Conservation (phyloP, 306 rosid species). For the cucumber (Cucumis sativus) region Cucumber_9930_V3 NC_026657.2:29945001-29945500, state of each 20-base stretch:
- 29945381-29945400: not conserved
- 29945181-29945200: not conserved
- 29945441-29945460: not conserved
- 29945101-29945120: not conserved
- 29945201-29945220: not conserved
- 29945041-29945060: conserved; percentile 99
- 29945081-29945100: not conserved
- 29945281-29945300: conserved; percentile 86
- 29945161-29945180: conserved; percentile 73
- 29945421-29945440: not conserved
- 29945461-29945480: not conserved
- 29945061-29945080: not conserved
- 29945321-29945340: conserved; percentile 88
- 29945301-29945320: conserved; percentile 89
- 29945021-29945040: conserved; percentile 39
- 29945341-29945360: conserved; percentile 55
- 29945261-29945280: conserved; percentile 94
- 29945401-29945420: not conserved
- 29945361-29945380: conserved; percentile 40
- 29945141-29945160: conserved; percentile 91
- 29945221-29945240: not conserved
- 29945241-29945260: conserved; percentile 7
- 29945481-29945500: conserved; percentile 30
- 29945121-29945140: conserved; percentile 20
- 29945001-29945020: conserved; percentile 55